phyloP scores from a whole-genome alignment of 306 rosid species.

The Cajanus cajan region DNA sequence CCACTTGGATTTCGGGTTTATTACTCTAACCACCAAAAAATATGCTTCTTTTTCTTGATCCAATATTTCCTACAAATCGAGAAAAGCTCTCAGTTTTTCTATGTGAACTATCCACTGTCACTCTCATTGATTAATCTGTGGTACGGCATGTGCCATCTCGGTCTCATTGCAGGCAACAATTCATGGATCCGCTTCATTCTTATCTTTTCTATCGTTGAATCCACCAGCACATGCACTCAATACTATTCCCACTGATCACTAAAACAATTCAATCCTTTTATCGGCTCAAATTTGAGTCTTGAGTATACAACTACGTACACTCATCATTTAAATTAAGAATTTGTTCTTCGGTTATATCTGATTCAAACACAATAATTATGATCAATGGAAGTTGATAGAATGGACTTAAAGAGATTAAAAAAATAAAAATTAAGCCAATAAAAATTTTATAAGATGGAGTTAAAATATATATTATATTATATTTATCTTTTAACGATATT shows the following conservation, averaged over 20 bases:
- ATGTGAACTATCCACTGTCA: background rate
- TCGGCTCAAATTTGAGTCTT: no score
- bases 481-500: no score
- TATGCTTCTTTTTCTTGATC: conserved; percentile 36
- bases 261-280: background rate
- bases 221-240: background rate
- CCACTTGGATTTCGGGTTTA: conserved; percentile 34
- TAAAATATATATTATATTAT: no score
- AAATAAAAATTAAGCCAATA: no score
- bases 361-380: no score
- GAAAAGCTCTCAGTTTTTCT: background rate
- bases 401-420: no score
- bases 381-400: no score
- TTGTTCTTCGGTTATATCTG: no score
- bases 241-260: background rate
- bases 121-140: background rate
- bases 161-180: background rate
- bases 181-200: background rate
- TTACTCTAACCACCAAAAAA: conserved; percentile 25
- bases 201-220: background rate
- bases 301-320: no score
- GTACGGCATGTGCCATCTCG: conserved; percentile 20
- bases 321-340: no score
- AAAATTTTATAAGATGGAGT: no score
- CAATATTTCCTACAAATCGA: conserved; percentile 29